Base-by-base conservation (phyloP, 805 yeast genomes). In the Brettanomyces naardenensis region DNA sequence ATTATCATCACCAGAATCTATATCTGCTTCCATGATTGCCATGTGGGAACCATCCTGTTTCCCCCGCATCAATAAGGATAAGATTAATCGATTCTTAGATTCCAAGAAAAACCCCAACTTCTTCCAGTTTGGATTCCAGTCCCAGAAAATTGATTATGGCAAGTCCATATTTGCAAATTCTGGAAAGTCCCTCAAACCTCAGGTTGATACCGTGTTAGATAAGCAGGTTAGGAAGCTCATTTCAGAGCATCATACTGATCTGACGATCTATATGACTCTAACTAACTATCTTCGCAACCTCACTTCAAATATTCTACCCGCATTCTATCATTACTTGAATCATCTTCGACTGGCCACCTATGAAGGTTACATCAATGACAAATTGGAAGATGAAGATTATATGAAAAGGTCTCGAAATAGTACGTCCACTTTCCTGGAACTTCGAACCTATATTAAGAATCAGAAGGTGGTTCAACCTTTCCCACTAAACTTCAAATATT, bases 201-300 rank as follows among this genome's bases (percentile, higher is more conserved):
- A 31, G n/a, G 35, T 55, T 15, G 63, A 59, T 43, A 21, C 28
- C 2, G 39, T 35, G 11, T 42, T 58, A 21, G 40, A 47, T 28
- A 26, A 40, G 3, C 41, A 44, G 19, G 30, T 58, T 6, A 35
- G 38, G 1, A 26, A 23, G 4, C 37, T 56, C 9, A 23, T 58
- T 13, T 27, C 28, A 7, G 51, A 52, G 13, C 54, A 51, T 35
- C 60, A 57, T 36, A 58, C 51, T 37, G 64, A 58, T 40, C 39
- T 41, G 13, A 48, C 61, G 5, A 47, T 59, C 17, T 56, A 41
- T 27, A 44, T 48, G 15, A 27, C 44, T 3, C 25, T 58, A 19
- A 42, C 54, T 1, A 44, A 44, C 23, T 54, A 56, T 32, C 18
- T 53, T 7, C 43, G 50, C 27, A 44, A 50, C 22, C 41, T 58